phyloP scores from a whole-genome alignment of 1,139 yeast species.

The Nadsonia commutata region DNA sequence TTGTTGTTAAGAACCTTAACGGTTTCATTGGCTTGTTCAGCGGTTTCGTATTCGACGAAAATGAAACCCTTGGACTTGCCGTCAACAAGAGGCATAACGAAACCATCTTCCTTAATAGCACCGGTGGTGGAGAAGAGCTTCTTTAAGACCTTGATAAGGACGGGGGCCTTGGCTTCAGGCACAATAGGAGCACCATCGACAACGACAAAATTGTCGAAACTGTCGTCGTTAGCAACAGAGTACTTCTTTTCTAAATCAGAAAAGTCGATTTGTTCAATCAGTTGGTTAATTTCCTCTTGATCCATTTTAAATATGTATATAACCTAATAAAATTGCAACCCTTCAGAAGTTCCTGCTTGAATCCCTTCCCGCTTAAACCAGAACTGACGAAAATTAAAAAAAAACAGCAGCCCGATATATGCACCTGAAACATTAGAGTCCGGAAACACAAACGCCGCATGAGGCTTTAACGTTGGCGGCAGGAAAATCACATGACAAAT shows the following conservation, averaged over 20 bases:
- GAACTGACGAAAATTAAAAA: too few species aligned
- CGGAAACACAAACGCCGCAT: too few species aligned
- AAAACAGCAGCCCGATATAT: too few species aligned
- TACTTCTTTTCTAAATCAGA: slow-evolving; percentile 74
- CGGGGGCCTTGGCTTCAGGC: slow-evolving; percentile 76
- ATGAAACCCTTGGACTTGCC: slow-evolving; percentile 80
- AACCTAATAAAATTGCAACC: background rate
- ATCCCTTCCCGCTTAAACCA: too few species aligned
- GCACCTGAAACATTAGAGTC: too few species aligned
- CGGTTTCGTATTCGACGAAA: slow-evolving; percentile 66
- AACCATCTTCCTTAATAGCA: slow-evolving; percentile 48
- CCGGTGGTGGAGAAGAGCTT: slow-evolving; percentile 69
- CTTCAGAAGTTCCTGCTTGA: background rate
- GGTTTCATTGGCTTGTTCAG: slow-evolving; percentile 61
- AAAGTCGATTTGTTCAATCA: slow-evolving; percentile 55
- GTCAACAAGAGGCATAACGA: slow-evolving; percentile 67
- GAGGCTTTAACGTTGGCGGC: too few species aligned
- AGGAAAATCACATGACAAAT: too few species aligned
- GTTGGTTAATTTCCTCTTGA: slow-evolving; percentile 7
- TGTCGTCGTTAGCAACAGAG: slow-evolving; percentile 43
- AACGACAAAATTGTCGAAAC: slow-evolving; percentile 67
- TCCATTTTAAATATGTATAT: slow-evolving; percentile 2
- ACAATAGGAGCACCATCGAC: slow-evolving; percentile 95
- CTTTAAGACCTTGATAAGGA: slow-evolving; percentile 69
- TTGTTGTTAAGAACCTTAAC: slow-evolving; percentile 72